Base-by-base conservation (phyloP, 164 flowering plant genomes). In the Liquidambar formosana region DNA sequence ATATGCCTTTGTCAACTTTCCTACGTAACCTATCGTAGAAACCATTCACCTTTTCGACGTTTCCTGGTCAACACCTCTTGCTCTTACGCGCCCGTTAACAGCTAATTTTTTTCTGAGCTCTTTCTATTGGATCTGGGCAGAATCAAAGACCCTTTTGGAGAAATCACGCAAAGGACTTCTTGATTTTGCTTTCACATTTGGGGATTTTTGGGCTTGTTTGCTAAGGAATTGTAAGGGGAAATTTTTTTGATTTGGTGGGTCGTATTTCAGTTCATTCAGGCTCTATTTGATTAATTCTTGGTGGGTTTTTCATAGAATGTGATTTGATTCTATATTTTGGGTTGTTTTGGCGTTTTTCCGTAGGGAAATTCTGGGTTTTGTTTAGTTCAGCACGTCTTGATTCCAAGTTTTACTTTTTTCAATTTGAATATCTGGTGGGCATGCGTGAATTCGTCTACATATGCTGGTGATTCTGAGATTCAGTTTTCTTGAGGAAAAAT, bases 61-160 rank as follows among this genome's bases (percentile, higher is more conserved):
- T 22, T 69, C n/a, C 33, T 57, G 67, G 76, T 77, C 80, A 73
- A 69, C 59, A 53, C 48, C 16, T 45, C 51, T 48, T 33, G 56
- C 57, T 49, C 33, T 5, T 56, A 26, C 15, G 18, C 67, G 41
- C 52, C 0, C 23, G 23, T 69, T 66, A 21, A 65, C 59, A 69
- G 63, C 71, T 56, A 15, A 23, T 43, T 41, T 6, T 51, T 46
- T 45, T 16, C 27, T 64, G n/a, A 59, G 66, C 67, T 65, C 51
- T 49, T 38, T 65, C 61, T 26, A 28, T 54, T 73, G 71, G 82
- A 79, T 79, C 82, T 62, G 73, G 76, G 71, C 80, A 45, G 52
- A 62, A 72, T 15, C 47, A 16, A 57, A 51, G 54, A 61, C 47
- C 54, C 65, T 19, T 61, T 61, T 47, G 18, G 23, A 25, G 33